phyloP scores from a whole-genome alignment of 306 rosid species.

The Vicia villosa region DNA sequence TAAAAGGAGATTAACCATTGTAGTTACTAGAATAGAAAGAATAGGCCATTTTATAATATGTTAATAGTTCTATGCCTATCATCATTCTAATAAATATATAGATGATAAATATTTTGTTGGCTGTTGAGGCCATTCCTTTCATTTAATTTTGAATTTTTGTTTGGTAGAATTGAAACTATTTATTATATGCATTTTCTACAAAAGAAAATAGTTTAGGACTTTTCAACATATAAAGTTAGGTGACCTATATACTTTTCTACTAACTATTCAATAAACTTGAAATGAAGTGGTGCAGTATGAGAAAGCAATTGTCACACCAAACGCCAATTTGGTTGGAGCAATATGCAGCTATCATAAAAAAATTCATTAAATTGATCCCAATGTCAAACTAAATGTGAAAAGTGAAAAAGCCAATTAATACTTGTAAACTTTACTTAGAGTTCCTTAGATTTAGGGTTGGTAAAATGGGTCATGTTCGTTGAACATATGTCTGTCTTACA shows the following conservation, averaged over 20 bases:
- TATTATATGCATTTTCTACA: background rate
- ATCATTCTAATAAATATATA: constrained; percentile 57
- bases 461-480: too few relatives aligned
- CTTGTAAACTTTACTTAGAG: too few relatives aligned
- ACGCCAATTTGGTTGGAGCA: constrained; percentile 9
- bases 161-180: constrained; percentile 1
- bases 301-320: background rate
- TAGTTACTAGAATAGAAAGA: constrained; percentile 53
- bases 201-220: background rate
- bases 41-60: constrained; percentile 53
- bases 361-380: constrained; percentile 13
- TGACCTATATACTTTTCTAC: background rate
- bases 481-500: too few relatives aligned
- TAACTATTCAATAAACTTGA: constrained; percentile 19
- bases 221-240: background rate
- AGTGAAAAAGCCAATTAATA: background rate
- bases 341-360: background rate
- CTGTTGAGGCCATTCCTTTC: constrained; percentile 32
- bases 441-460: too few relatives aligned
- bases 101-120: constrained; percentile 29
- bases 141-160: constrained; percentile 26
- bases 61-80: constrained; percentile 59
- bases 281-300: constrained; percentile 9
- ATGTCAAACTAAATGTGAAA: background rate
- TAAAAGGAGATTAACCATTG: constrained; percentile 60